Base-by-base conservation (phyloP, 208 protist species). In the Phytomonas francai region DNA sequence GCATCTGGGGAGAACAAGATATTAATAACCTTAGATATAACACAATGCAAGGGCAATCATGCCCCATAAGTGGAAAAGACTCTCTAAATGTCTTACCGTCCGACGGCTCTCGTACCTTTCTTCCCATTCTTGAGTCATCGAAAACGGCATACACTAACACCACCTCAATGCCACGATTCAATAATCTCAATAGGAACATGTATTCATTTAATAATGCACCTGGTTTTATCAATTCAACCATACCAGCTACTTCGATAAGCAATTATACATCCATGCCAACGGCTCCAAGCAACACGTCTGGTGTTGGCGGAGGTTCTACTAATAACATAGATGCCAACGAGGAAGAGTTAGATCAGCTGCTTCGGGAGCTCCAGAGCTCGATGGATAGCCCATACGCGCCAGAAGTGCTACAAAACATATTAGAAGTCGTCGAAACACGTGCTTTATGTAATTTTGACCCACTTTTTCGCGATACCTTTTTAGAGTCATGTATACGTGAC, bases 401-500 rank as follows among this genome's bases (percentile, higher is more conserved):
- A 14, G 83, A 78, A 11, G 87, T 96, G 31, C 69, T 96, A 66
- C 80, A 84, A 11, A 88, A 96, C 63, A 80, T 78, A 5, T 74
- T 92, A 34, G 80, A 82, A 57, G 87, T 80, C 3, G 93, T 96
- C 59, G 91, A 96, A 65, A 75, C 70, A 1, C 86, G 91, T 42
- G 81, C 88, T 25, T 54, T 93, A 28, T 67, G 84, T 45, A 92
- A 83, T 71, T 92, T 89, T 54, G 88, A 96, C 63, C 82, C 86
- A 0, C 65, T 85, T 27, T 85, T 76, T 7, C 78, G 91, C 31
- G 91, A 96, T 66, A 36, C 81, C 5, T 94, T 92, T 66, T 67
- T 96, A 9, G 88, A 96, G 78, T 79, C 88, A 63, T 80, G 84
- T 51, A 88, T 96, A 49, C 88, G 91, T 29, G 84, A 92, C 69